These are phyloP conservation scores for Cocos nucifera DNA, from an alignment of 176 grass and related monocot genomes.

Conservation along the genomic window DNA sequence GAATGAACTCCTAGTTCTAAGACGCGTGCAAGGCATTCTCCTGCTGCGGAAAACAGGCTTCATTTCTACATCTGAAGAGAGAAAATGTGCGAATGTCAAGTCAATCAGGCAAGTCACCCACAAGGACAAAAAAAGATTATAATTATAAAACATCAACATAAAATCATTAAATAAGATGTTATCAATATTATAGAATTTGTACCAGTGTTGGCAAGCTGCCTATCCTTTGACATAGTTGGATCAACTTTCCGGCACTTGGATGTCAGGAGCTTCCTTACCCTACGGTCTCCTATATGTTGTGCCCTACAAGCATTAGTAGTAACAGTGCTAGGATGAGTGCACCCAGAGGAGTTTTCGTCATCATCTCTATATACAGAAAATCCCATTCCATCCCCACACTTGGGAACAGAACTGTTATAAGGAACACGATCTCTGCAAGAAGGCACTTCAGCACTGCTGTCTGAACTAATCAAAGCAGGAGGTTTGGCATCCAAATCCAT, in stretches of 20 bases:
- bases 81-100: constrained; percentile 9
- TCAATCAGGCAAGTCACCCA: too few species aligned
- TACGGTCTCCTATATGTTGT: constrained; percentile 45
- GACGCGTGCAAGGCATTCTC: constrained; percentile 71
- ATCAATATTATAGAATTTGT: constrained; percentile 20
- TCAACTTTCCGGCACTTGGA: constrained; percentile 49
- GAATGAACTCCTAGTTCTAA: constrained; percentile 78
- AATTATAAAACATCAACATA: not conserved
- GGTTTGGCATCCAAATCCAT: constrained; percentile 59
- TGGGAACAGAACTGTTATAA: constrained; percentile 34
- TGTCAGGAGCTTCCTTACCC: constrained; percentile 58
- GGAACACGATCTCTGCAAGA: constrained; percentile 30
- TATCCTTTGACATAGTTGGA: constrained; percentile 29
- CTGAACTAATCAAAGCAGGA: constrained; percentile 79
- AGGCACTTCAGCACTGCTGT: constrained; percentile 68
- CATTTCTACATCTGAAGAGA: constrained; percentile 52
- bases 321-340: constrained; percentile 55
- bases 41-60: constrained; percentile 58
- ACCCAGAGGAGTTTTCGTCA: constrained; percentile 84
- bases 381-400: constrained; percentile 21
- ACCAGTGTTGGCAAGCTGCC: constrained; percentile 56
- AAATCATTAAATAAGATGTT: constrained; percentile 11
- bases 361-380: constrained; percentile 60
- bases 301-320: constrained; percentile 48
- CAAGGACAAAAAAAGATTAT: not conserved